A percentile compares a stretch with the other conserved stretches of the same genome.
Evolutionary conservation across 352 stramenopile species (phyloP).

Genomic region (Detonula confervacea): DNA sequence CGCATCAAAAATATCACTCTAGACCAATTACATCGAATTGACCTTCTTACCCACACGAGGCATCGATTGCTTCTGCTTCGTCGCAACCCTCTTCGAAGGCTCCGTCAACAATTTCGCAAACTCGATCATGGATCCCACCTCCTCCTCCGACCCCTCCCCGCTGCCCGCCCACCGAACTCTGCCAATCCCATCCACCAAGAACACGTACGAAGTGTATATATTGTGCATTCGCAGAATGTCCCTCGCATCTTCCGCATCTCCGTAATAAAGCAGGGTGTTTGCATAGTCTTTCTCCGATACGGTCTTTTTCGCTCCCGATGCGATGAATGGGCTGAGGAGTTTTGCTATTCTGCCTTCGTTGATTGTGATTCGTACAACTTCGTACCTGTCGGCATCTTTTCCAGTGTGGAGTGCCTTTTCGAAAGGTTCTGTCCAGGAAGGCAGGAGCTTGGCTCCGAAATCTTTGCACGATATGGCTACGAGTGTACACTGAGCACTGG

Average conservation of each 20-base stretch:
- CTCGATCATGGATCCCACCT: slow-evolving; percentile 61
- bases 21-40: neutral
- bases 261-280: slow-evolving; percentile 74
- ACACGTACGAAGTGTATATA: slow-evolving; percentile 76
- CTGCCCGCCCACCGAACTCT: slow-evolving; percentile 72
- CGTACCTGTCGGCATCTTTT: slow-evolving; percentile 37
- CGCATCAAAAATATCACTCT: no score
- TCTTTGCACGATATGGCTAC: slow-evolving; percentile 78
- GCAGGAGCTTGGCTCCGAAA: slow-evolving; percentile 69
- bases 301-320: slow-evolving; percentile 58
- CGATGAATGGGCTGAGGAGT: slow-evolving; percentile 50
- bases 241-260: slow-evolving; percentile 64
- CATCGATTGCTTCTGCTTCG: slow-evolving; percentile 8
- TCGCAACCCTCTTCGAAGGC: slow-evolving; percentile 1
- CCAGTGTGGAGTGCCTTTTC: slow-evolving; percentile 38
- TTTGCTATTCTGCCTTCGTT: slow-evolving; percentile 67
- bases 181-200: slow-evolving; percentile 77
- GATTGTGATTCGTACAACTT: slow-evolving; percentile 57
- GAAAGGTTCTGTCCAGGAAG: slow-evolving; percentile 74
- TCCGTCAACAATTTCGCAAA: slow-evolving; percentile 60
- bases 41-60: slow-evolving; percentile 36
- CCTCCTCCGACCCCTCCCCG: slow-evolving; percentile 60
- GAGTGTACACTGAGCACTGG: slow-evolving; percentile 66
- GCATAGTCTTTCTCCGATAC: slow-evolving; percentile 58
- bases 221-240: slow-evolving; percentile 81